These are phyloP conservation scores for Mortierella antarctica DNA, from an alignment of 192 early-diverging fungal genomes.

Conservation along the genomic window DNA sequence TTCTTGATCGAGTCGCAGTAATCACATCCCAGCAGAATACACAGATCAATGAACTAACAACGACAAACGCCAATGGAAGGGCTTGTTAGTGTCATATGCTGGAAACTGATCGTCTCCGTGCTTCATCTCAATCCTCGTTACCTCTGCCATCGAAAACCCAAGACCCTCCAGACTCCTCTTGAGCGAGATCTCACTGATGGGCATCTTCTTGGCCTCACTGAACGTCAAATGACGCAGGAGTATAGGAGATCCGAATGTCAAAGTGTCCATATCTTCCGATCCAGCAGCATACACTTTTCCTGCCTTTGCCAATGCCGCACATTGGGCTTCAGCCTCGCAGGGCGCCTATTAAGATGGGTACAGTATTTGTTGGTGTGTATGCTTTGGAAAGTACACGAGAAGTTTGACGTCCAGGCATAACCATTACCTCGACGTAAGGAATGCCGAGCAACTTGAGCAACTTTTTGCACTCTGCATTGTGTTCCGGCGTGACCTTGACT, in stretches of 20 bases:
- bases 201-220: conserved; percentile 89
- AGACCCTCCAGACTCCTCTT: conserved; percentile 86
- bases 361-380: too few species aligned
- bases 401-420: not conserved
- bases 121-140: conserved; percentile 10
- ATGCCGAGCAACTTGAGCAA: conserved; percentile 93
- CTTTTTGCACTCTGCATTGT: conserved; percentile 92
- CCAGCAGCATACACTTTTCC: conserved; percentile 95
- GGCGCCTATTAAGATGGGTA: conserved; percentile 69
- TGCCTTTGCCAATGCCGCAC: conserved; percentile 88
- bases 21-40: conserved; percentile 97
- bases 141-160: conserved; percentile 77
- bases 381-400: conserved; percentile 6
- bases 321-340: conserved; percentile 98
- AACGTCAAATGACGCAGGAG: conserved; percentile 93
- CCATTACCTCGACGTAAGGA: conserved; percentile 81
- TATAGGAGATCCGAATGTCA: conserved; percentile 92
- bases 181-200: conserved; percentile 89
- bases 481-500: conserved; percentile 93
- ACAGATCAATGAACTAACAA: conserved; percentile 94
- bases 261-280: conserved; percentile 99
- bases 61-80: not conserved
- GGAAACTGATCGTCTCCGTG: not conserved
- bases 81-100: not conserved
- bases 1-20: conserved; percentile 96